Evolutionary conservation across 768 basidiomycete genomes (phyloP).

Genomic region (Boletus tomentosulus): DNA sequence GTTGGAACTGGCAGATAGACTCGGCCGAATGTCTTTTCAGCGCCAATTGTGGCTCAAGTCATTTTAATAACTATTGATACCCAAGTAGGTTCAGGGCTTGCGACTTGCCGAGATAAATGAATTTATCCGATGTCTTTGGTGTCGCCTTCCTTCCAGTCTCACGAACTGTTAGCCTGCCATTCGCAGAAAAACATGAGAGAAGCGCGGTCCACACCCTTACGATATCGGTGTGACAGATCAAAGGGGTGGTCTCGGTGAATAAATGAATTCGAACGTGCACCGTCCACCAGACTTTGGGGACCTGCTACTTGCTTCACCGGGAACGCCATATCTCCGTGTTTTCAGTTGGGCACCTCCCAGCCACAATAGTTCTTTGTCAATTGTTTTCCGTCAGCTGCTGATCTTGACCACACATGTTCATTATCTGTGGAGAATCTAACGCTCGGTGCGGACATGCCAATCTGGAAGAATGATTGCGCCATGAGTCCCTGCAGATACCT

Average conservation of each 20-base stretch:
- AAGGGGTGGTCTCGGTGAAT: slow-evolving; percentile 8
- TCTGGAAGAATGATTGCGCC: slow-evolving; percentile 18
- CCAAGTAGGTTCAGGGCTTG: not conserved
- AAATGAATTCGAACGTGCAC: slow-evolving; percentile 5
- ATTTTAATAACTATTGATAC: slow-evolving; percentile 1
- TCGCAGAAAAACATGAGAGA: slow-evolving; percentile 1
- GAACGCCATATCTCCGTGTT: not conserved
- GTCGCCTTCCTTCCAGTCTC: slow-evolving; percentile 3
- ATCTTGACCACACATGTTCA: slow-evolving; percentile 15
- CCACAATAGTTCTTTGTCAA: not conserved
- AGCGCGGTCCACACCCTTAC: slow-evolving; percentile 2
- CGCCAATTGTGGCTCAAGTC: not conserved
- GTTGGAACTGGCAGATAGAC: not conserved
- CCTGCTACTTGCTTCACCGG: not conserved
- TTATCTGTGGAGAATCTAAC: slow-evolving; percentile 24
- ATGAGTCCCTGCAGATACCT: not conserved
- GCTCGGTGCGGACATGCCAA: slow-evolving; percentile 13
- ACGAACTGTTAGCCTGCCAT: slow-evolving; percentile 5
- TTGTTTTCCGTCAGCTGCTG: not conserved
- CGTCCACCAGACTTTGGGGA: slow-evolving; percentile 3
- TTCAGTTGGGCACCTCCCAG: not conserved
- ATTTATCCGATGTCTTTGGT: slow-evolving; percentile 8
- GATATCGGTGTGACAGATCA: slow-evolving; percentile 8
- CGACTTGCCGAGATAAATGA: slow-evolving; percentile 9
- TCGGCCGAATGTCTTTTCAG: not conserved